phyloP scores from a whole-genome alignment of 768 basidiomycete species.

The Auriculariales sp. region DNA sequence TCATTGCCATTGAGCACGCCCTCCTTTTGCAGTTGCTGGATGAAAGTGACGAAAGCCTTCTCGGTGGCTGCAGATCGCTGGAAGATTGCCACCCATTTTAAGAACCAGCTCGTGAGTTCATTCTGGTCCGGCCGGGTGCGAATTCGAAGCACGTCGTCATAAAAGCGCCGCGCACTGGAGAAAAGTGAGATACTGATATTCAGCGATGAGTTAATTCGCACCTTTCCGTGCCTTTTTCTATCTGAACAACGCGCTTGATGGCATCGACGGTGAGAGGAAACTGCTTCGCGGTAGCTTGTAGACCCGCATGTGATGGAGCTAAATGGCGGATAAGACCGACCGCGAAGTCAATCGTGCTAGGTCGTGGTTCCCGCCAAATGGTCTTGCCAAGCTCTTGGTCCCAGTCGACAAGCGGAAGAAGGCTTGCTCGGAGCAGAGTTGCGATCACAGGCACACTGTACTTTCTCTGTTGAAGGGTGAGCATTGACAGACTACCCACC shows the following conservation, averaged over 20 bases:
- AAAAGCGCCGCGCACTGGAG: constrained; percentile 48
- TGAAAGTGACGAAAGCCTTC: constrained; percentile 90
- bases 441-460: constrained; percentile 90
- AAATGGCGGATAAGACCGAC: constrained; percentile 79
- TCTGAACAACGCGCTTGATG: constrained; percentile 54
- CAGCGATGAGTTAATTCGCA: constrained; percentile 24
- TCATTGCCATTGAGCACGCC: constrained; percentile 94
- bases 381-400: constrained; percentile 87
- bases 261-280: constrained; percentile 72
- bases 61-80: constrained; percentile 83
- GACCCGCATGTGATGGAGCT: constrained; percentile 63
- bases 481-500: background rate
- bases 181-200: constrained; percentile 3
- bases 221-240: constrained; percentile 76
- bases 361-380: constrained; percentile 62
- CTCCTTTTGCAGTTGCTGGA: constrained; percentile 93
- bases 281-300: constrained; percentile 57
- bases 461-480: constrained; percentile 53
- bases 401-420: constrained; percentile 62
- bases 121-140: background rate
- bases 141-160: constrained; percentile 71
- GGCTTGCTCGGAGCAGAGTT: constrained; percentile 69
- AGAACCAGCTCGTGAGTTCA: constrained; percentile 62
- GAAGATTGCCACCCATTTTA: constrained; percentile 93
- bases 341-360: constrained; percentile 65